Evolutionary conservation across 139 green algal genomes (phyloP).

Genomic region (Tetraselmis striata): DNA sequence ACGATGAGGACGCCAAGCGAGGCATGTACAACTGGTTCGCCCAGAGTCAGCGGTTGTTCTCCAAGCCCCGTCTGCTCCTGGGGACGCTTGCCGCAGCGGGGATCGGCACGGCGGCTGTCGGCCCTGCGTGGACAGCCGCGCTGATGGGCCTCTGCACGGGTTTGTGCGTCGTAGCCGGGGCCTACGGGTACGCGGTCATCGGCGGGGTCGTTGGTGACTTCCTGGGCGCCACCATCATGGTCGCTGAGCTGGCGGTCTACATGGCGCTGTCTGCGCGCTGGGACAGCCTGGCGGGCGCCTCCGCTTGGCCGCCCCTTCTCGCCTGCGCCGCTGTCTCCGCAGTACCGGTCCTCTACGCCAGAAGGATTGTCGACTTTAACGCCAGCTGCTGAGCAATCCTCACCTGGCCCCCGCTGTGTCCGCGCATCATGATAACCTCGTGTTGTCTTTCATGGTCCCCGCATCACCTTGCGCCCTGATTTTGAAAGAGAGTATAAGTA

Average conservation of each 20-base stretch:
- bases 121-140: background rate
- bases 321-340: no score
- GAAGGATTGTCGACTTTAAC: no score
- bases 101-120: constrained; percentile 19
- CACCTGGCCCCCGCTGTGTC: no score
- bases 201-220: constrained; percentile 42
- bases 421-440: no score
- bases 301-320: no score
- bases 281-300: no score
- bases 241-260: constrained; percentile 31
- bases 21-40: constrained; percentile 53
- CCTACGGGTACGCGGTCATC: constrained; percentile 36
- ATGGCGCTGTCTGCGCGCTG: constrained; percentile 31
- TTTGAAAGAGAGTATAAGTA: no score
- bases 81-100: constrained; percentile 15
- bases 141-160: background rate
- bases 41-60: constrained; percentile 33
- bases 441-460: no score
- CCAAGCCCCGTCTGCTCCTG: constrained; percentile 27
- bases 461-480: no score
- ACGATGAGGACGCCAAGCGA: constrained; percentile 46
- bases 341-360: no score
- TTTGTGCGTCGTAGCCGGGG: constrained; percentile 3
- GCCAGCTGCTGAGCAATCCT: no score
- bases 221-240: constrained; percentile 44